Percentiles rank a stretch among this genome's conserved stretches.
Evolutionary conservation across 2,329 filamentous ascomycete species (phyloP).

Genomic region (Zarea fungicola): DNA sequence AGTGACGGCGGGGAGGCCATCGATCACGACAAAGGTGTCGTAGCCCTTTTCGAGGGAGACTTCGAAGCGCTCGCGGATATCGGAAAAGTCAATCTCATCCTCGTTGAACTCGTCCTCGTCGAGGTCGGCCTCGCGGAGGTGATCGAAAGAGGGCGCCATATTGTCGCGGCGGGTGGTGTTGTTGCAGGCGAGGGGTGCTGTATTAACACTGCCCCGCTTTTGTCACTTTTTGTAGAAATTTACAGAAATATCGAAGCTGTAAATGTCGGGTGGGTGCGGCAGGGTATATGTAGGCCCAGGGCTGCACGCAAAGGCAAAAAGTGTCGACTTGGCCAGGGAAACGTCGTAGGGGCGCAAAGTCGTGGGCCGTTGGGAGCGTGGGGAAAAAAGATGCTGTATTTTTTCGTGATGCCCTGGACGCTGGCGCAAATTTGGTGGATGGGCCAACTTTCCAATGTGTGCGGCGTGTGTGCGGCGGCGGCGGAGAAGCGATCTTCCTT

Average conservation of each 20-base stretch:
- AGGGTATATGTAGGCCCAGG: not conserved
- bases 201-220: constrained; percentile 33
- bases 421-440: constrained; percentile 35
- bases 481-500: constrained; percentile 36
- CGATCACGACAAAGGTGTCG: constrained; percentile 93
- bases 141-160: constrained; percentile 89
- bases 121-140: constrained; percentile 85
- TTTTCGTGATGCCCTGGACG: constrained; percentile 10
- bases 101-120: constrained; percentile 81
- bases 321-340: constrained; percentile 5
- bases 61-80: constrained; percentile 90
- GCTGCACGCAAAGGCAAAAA: constrained; percentile 7
- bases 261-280: not conserved
- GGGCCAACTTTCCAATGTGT: constrained; percentile 27
- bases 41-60: constrained; percentile 93
- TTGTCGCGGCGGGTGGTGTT: constrained; percentile 45
- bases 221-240: constrained; percentile 7
- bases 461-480: constrained; percentile 30
- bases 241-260: not conserved
- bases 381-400: constrained; percentile 17
- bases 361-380: constrained; percentile 23
- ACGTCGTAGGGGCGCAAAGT: constrained; percentile 11
- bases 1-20: constrained; percentile 83
- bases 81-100: constrained; percentile 91
- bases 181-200: constrained; percentile 28